These are phyloP conservation scores for Eutrema salsugineum DNA, from an alignment of 441 rosid genomes.

Conservation along the genomic window DNA sequence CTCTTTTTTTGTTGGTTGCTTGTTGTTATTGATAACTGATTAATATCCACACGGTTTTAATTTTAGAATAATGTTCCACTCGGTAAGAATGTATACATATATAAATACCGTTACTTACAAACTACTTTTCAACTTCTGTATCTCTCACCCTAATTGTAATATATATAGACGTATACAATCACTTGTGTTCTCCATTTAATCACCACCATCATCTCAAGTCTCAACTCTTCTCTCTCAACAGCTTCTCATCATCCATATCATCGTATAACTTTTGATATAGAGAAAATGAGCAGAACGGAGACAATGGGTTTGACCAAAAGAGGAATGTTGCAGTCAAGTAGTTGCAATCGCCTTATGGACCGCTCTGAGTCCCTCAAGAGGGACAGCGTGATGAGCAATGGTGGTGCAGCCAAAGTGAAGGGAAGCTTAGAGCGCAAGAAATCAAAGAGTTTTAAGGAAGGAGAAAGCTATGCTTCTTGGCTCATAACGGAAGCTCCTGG, in stretches of 20 bases:
- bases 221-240: neutral
- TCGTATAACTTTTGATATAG: neutral
- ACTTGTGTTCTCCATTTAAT: conserved; percentile 16
- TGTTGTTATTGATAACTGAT: neutral
- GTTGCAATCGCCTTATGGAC: conserved; percentile 18
- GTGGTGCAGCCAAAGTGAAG: conserved; percentile 10
- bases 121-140: conserved; percentile 1
- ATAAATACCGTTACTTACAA: neutral
- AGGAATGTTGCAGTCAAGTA: conserved; percentile 15
- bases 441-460: conserved; percentile 71
- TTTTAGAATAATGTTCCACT: neutral
- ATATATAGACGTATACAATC: conserved; percentile 14
- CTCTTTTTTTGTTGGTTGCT: neutral
- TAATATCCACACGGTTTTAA: conserved; percentile 29
- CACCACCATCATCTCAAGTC: neutral
- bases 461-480: conserved; percentile 47
- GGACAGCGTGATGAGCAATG: conserved; percentile 10
- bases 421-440: conserved; percentile 57
- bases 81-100: conserved; percentile 5
- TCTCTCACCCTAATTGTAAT: neutral
- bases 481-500: conserved; percentile 68
- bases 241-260: neutral
- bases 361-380: conserved; percentile 22
- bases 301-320: conserved; percentile 25
- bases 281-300: conserved; percentile 23